phyloP scores from a whole-genome alignment of 768 basidiomycete species.

The Tephrocybe sp. region DNA sequence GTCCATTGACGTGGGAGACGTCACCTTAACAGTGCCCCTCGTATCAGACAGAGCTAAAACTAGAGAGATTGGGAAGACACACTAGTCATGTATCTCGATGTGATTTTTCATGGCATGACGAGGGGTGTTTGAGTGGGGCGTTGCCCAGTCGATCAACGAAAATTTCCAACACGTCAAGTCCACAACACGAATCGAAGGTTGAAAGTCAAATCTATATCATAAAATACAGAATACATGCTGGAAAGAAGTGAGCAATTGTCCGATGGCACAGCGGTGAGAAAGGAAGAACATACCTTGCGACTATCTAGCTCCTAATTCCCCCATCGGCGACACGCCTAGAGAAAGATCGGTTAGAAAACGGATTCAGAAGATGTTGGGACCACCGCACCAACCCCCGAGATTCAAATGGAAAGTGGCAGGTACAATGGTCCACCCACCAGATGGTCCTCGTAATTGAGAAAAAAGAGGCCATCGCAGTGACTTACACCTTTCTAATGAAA shows the following conservation, averaged over 20 bases:
- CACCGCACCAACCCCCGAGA: background rate
- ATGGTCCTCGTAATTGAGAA: background rate
- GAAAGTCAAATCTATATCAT: slow-evolving; percentile 3
- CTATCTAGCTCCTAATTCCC: slow-evolving; percentile 3
- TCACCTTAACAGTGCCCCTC: no score
- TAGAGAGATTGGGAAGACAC: no score
- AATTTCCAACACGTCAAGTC: no score
- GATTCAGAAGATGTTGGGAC: background rate
- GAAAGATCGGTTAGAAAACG: background rate
- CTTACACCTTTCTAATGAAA: background rate
- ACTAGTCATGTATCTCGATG: no score
- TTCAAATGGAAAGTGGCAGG: background rate
- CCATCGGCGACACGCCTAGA: background rate
- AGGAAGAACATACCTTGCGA: slow-evolving; percentile 1
- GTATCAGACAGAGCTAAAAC: no score
- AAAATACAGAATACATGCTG: slow-evolving; percentile 1
- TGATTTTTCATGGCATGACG: no score
- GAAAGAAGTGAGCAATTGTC: background rate
- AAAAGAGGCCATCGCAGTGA: background rate
- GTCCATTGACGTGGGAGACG: no score
- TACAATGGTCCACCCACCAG: background rate
- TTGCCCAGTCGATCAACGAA: no score
- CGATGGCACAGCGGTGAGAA: background rate
- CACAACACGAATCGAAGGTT: no score
- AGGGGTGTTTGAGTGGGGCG: no score